Evolutionary conservation across 2,329 filamentous ascomycete species (phyloP), one percentile per base, ranked within the genome.

Genomic region (Talaromyces atroroseus): DNA sequence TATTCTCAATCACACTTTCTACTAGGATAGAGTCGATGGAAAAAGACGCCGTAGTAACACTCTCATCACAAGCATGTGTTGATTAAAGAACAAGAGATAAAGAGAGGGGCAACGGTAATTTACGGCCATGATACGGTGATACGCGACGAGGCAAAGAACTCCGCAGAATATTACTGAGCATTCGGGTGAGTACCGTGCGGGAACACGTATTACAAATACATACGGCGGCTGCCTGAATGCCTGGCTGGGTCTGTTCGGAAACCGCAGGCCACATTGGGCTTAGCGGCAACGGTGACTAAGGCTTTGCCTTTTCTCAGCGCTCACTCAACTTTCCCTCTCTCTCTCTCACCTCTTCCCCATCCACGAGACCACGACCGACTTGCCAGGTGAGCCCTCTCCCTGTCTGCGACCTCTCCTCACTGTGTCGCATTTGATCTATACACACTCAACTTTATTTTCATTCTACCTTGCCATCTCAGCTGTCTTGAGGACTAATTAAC

Each of bases 291-390:
- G 5, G n/a, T 44, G n/a, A 21, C 40, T 44, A 36, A 36, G 32
- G 32, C 32, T 11, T 44, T 21, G 18, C 40, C 63, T 58, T 64
- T 64, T 60, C 63, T 64, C 62, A 63, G 64, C 63, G 61, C 64
- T 61, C 60, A 65, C 61, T 66, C 64, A 54, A 58, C 16, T 49
- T 57, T 59, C 57, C 59, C 54, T 67, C 63, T 65, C 61, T 62
- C 58, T 60, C 59, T 60, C 26, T 10, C 58, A 61, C 61, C 44
- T 61, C 59, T 18, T 52, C 18, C 26, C 48, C 60, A 78, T 65
- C 76, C 75, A 62, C 62, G 60, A 63, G 64, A 62, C 63, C 58
- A 61, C 52, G 52, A 49, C 32, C 26, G 26, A 5, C 32, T 6
- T 36, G 32, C 32, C 14, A 18, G 46, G 24, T 29, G 16, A 29